Conservation (phyloP, 2,329 filamentous ascomycete genomes). For the Beauveria varroae region DNA sequence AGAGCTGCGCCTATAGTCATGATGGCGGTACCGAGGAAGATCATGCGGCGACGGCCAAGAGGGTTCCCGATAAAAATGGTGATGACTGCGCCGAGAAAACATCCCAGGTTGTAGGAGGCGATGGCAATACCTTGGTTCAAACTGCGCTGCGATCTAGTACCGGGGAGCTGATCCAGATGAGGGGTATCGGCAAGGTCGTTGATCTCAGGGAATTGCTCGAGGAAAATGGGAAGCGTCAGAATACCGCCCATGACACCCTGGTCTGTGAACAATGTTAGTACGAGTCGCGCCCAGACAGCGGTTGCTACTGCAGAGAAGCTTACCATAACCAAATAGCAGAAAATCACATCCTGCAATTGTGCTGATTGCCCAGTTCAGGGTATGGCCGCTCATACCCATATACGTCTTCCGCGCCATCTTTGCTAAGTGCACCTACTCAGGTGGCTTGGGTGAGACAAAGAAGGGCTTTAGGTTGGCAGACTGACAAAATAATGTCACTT, state of each 20-base stretch:
- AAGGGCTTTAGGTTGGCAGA: background rate
- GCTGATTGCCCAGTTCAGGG: conserved; percentile 61
- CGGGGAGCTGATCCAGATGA: conserved; percentile 13
- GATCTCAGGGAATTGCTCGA: conserved; percentile 47
- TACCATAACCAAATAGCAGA: conserved; percentile 52
- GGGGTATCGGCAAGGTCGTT: conserved; percentile 29
- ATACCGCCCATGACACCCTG: conserved; percentile 72
- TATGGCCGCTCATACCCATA: conserved; percentile 58
- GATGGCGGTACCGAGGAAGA: conserved; percentile 51
- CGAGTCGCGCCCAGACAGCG: background rate
- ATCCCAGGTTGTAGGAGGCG: conserved; percentile 52
- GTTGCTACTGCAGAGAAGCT: conserved; percentile 7
- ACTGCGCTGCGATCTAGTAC: conserved; percentile 34
- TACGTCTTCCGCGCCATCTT: conserved; percentile 34
- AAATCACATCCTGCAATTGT: conserved; percentile 68
- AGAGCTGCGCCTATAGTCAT: conserved; percentile 51
- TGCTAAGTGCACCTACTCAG: conserved; percentile 1
- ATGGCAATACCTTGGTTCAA: conserved; percentile 48
- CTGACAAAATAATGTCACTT: background rate
- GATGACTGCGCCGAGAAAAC: conserved; percentile 56
- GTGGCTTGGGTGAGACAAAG: background rate
- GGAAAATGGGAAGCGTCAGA: conserved; percentile 57
- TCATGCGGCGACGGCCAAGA: conserved; percentile 51
- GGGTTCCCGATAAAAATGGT: conserved; percentile 59
- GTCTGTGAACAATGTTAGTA: conserved; percentile 42